These are phyloP conservation scores for Sporisorium scitamineum DNA, from an alignment of 1,284 basidiomycete genomes.

Conservation along the genomic window DNA sequence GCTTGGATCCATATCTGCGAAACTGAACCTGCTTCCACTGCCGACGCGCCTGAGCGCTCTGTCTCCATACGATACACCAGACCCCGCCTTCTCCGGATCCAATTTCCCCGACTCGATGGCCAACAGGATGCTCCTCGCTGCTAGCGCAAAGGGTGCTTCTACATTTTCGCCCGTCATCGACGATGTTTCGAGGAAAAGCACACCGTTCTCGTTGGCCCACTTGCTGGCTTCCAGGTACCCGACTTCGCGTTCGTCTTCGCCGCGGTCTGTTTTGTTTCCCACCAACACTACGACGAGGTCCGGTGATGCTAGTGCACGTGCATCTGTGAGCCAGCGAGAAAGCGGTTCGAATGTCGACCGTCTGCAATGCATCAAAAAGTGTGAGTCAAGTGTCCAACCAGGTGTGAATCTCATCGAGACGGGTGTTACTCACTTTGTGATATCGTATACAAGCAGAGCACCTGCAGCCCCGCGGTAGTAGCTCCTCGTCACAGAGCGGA, in stretches of 20 bases:
- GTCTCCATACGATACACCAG: conserved; percentile 96
- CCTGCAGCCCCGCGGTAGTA: conserved; percentile 90
- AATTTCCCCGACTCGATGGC: conserved; percentile 90
- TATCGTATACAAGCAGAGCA: conserved; percentile 89
- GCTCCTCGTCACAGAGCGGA: conserved; percentile 91
- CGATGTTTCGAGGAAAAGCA: conserved; percentile 85
- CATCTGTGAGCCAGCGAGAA: conserved; percentile 89
- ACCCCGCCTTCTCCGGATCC: conserved; percentile 91
- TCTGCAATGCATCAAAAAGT: background rate
- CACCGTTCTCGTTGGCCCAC: conserved; percentile 92
- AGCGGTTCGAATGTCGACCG: conserved; percentile 79
- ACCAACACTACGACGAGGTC: conserved; percentile 91
- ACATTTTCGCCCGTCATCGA: conserved; percentile 93
- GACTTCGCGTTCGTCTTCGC: conserved; percentile 87
- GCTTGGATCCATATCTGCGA: conserved; percentile 53
- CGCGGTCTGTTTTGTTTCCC: conserved; percentile 93
- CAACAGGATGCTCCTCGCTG: conserved; percentile 89
- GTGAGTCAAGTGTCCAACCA: background rate
- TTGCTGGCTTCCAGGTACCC: conserved; percentile 91
- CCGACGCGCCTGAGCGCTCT: conserved; percentile 75
- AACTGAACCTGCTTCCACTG: conserved; percentile 52
- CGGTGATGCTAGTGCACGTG: conserved; percentile 84
- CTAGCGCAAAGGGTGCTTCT: conserved; percentile 89
- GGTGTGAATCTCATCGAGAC: background rate
- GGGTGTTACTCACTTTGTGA: conserved; percentile 79